Evolutionary conservation across 225 moss, liverwort and hornwort species (phyloP).

Genomic region (Sphagnum tenellum): DNA sequence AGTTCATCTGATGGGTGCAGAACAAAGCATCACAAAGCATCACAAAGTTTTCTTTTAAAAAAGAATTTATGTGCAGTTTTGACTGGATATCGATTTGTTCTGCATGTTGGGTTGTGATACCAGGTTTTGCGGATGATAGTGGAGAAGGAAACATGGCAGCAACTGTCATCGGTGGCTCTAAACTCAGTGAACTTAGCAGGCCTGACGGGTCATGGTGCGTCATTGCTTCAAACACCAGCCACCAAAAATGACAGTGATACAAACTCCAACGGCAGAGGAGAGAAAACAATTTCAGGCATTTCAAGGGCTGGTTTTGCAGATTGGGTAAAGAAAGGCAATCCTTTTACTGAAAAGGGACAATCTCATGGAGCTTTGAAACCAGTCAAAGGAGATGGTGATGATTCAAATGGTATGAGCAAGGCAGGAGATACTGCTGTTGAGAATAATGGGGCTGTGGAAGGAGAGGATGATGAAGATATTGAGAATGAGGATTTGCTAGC

Average conservation of each 20-base stretch:
- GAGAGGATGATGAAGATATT: constrained; percentile 50
- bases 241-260: constrained; percentile 22
- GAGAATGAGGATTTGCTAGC: constrained; percentile 94
- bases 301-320: constrained; percentile 59
- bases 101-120: constrained; percentile 2
- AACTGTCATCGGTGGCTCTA: constrained; percentile 60
- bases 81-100: too few species aligned
- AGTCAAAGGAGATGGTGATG: constrained; percentile 17
- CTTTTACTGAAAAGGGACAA: constrained; percentile 54
- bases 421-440: constrained; percentile 13
- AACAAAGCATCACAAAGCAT: too few species aligned
- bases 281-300: constrained; percentile 23
- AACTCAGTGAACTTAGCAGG: constrained; percentile 65
- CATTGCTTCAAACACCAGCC: constrained; percentile 35
- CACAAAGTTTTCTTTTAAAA: too few species aligned
- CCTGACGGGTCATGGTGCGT: constrained; percentile 70
- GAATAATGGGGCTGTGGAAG: constrained; percentile 35
- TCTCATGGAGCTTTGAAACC: constrained; percentile 14
- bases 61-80: too few species aligned
- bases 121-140: constrained; percentile 88
- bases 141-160: constrained; percentile 93
- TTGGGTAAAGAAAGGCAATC: constrained; percentile 78
- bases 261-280: constrained; percentile 10
- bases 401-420: constrained; percentile 41
- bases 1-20: too few species aligned